Percentiles rank a stretch among this genome's conserved stretches.
phyloP scores from a whole-genome alignment of 345 rosid species.

The Eutrema yunnanense region DNA sequence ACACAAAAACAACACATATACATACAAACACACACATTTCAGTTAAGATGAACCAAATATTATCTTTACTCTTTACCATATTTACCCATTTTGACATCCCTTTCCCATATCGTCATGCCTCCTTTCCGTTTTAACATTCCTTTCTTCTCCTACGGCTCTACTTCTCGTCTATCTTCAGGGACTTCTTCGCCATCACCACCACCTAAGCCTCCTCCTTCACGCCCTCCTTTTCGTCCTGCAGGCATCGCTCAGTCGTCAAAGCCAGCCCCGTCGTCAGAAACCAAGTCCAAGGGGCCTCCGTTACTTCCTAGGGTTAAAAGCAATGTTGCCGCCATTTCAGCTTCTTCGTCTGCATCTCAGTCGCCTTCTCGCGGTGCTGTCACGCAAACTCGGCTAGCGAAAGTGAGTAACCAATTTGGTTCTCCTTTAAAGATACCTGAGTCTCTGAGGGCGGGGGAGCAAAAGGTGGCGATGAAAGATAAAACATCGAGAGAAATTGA shows the following conservation, averaged over 20 bases:
- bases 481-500: constrained; percentile 5
- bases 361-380: constrained; percentile 12
- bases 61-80: neutral
- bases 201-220: constrained; percentile 16
- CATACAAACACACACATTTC: neutral
- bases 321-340: constrained; percentile 8
- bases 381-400: neutral
- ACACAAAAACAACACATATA: constrained; percentile 14
- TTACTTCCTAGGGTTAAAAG: constrained; percentile 20
- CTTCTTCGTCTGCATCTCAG: constrained; percentile 5
- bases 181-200: constrained; percentile 27
- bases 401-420: constrained; percentile 9
- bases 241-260: constrained; percentile 27
- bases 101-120: constrained; percentile 11
- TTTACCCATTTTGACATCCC: neutral
- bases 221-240: constrained; percentile 35
- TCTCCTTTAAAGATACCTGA: constrained; percentile 29
- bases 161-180: constrained; percentile 28
- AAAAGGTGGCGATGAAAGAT: neutral
- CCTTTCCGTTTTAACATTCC: constrained; percentile 28
- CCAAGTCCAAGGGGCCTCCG: constrained; percentile 13
- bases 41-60: neutral
- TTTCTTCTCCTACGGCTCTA: constrained; percentile 25
- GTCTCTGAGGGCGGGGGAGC: constrained; percentile 5
- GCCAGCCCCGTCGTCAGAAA: constrained; percentile 4